Evolutionary conservation across 208 protist genomes (phyloP).

Genomic region (Herpetomonas muscarum): DNA sequence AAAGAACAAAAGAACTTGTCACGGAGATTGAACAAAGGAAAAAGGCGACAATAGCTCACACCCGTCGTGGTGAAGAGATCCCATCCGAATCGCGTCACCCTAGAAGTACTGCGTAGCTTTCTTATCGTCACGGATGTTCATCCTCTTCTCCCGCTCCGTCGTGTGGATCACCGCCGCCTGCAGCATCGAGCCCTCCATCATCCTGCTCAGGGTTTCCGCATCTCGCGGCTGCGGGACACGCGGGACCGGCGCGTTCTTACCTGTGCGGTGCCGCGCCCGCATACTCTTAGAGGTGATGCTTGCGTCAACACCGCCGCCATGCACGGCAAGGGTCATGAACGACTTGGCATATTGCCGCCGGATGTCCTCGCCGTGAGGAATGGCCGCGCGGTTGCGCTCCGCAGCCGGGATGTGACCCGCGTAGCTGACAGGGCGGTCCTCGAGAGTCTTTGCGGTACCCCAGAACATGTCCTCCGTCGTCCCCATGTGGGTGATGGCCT

Average conservation of each 20-base stretch:
- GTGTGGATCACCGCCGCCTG: constrained; percentile 40
- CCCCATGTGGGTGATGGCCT: constrained; percentile 64
- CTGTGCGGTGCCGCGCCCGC: constrained; percentile 28
- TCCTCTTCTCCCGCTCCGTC: constrained; percentile 33
- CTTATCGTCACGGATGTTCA: constrained; percentile 62
- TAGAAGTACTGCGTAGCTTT: constrained; percentile 40
- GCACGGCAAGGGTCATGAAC: constrained; percentile 82
- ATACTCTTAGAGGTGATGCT: constrained; percentile 36
- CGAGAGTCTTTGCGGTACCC: constrained; percentile 60
- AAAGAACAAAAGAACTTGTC: no score
- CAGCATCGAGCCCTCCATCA: constrained; percentile 64
- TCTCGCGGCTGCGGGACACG: constrained; percentile 57
- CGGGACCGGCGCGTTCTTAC: constrained; percentile 31
- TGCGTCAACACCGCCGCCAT: constrained; percentile 75
- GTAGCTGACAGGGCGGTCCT: constrained; percentile 49
- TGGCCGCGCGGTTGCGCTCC: constrained; percentile 33
- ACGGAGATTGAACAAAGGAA: no score
- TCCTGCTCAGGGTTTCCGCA: constrained; percentile 37
- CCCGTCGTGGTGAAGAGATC: no score
- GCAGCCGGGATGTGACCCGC: constrained; percentile 50
- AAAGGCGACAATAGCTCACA: no score
- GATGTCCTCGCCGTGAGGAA: constrained; percentile 54
- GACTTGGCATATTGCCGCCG: constrained; percentile 78
- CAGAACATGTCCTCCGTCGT: constrained; percentile 65
- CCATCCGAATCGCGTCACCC: not conserved